Percentiles rank a stretch among this genome's conserved stretches.
These are phyloP conservation scores for Urtica urens DNA, from an alignment of 306 rosid species.

Conservation along the genomic window DNA sequence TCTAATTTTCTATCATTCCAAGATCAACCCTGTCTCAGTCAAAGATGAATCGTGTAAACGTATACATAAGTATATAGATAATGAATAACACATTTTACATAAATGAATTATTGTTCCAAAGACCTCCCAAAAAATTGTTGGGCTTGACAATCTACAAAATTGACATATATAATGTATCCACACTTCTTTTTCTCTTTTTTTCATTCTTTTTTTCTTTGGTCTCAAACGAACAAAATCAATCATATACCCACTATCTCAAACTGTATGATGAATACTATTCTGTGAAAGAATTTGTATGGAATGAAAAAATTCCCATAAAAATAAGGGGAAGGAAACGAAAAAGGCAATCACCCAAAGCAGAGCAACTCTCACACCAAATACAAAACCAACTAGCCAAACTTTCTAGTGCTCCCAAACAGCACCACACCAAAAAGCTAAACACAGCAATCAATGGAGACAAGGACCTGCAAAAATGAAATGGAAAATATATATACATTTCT, in stretches of 20 bases:
- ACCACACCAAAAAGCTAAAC: constrained; percentile 17
- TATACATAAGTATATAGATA: too few species aligned
- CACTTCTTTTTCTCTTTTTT: too few species aligned
- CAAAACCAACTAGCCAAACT: constrained; percentile 12
- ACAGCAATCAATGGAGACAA: constrained; percentile 13
- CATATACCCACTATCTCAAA: constrained; percentile 22
- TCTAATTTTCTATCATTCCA: neutral
- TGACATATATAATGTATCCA: constrained; percentile 10
- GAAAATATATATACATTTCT: neutral
- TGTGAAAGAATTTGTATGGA: neutral
- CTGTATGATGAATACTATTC: constrained; percentile 2
- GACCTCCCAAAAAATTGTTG: neutral
- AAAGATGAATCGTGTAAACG: too few species aligned
- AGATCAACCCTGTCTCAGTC: neutral
- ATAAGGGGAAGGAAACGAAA: neutral
- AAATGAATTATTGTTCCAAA: neutral
- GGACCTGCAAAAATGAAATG: constrained; percentile 23
- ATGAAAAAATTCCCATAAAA: neutral
- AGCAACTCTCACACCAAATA: constrained; percentile 1
- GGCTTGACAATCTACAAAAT: constrained; percentile 7
- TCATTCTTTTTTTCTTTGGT: constrained; percentile 18
- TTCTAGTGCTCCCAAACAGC: constrained; percentile 16
- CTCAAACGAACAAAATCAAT: constrained; percentile 21
- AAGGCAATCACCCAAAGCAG: constrained; percentile 1
- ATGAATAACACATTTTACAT: neutral